Conservation (phyloP, 176 grass and related monocot species). For the Triticum turgidum region DNA sequence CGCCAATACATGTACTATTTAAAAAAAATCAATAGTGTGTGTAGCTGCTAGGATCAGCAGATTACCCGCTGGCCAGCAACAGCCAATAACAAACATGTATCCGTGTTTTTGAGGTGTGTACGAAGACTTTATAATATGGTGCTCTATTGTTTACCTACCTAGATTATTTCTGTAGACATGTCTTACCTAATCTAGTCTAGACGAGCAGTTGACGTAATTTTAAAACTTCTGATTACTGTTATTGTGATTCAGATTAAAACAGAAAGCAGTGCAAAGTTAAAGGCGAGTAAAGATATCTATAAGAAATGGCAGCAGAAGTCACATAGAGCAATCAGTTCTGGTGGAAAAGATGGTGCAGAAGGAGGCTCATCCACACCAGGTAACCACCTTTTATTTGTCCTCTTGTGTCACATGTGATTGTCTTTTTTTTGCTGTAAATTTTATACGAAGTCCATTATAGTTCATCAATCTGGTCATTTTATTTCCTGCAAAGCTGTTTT, state of each 20-base stretch:
- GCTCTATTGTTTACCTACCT: not conserved
- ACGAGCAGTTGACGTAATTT: not conserved
- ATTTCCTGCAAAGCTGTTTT: not conserved
- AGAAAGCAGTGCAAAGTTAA: slow-evolving; percentile 64
- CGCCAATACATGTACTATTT: too few species aligned
- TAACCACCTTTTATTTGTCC: slow-evolving; percentile 18
- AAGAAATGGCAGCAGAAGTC: slow-evolving; percentile 90
- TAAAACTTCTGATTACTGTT: not conserved
- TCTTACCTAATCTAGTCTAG: not conserved
- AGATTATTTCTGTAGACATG: not conserved
- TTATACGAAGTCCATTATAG: not conserved
- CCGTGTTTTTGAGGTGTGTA: not conserved
- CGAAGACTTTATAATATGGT: not conserved
- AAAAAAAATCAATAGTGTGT: too few species aligned
- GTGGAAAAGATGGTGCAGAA: slow-evolving; percentile 45
- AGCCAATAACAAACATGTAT: too few species aligned
- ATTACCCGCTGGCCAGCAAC: too few species aligned
- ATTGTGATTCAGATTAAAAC: slow-evolving; percentile 63
- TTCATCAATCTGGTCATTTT: not conserved
- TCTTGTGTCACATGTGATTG: not conserved
- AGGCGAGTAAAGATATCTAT: slow-evolving; percentile 75
- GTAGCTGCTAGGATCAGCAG: too few species aligned
- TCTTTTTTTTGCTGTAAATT: not conserved
- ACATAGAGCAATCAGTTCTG: slow-evolving; percentile 64
- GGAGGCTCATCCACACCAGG: slow-evolving; percentile 37